Base-by-base conservation (phyloP, 352 stramenopile species). In the Phytopythium mirpurense region DNA sequence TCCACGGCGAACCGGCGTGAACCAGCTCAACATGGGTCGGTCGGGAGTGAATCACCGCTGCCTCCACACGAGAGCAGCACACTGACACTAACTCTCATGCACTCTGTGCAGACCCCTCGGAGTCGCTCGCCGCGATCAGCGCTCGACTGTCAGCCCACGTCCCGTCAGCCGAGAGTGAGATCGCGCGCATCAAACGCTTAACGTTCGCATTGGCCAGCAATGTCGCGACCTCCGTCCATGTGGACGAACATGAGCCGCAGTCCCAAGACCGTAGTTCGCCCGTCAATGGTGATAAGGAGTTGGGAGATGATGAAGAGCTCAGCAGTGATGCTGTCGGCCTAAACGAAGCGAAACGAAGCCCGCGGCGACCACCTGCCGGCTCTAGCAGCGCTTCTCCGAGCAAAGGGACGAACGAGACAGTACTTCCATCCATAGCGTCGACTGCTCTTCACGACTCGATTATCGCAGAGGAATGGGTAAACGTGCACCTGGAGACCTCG, bases 391-490 rank as follows among this genome's bases (percentile, higher is more conserved):
- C 6, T 12, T 3, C 23, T 32, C 23, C 16, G 7, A 34, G 5
- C 6, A 34, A 47, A n/a, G 24, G 23, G n/a, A 3, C 7, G 16
- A 23, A 2, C 21, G 23, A 21, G 41, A 23, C 24, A 14, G 0
- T 23, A n/a, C 27, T 26, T 26, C 41, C 9, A 16, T 5, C 41
- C 3, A 23, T 11, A 32, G 14, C 23, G 14, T 29, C 57, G 42
- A n/a, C 71, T 10, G 63, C 68, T 6, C 63, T 86, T 4, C 60
- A 86, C 29, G 79, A 90, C 34, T 90, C 79, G 0, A 65, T 90
- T 16, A 71, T 90, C 19, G 76, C 82, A 10, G 83, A 93, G 40
- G 79, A 89, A 52, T 90, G 80, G 83, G 78, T 93, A 10, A 91
- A 93, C 51, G 43, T 85, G 1, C 80, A 91, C 26, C 35, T 91